Conservation (phyloP, 805 yeast species). For the Candida maesae region DNA sequence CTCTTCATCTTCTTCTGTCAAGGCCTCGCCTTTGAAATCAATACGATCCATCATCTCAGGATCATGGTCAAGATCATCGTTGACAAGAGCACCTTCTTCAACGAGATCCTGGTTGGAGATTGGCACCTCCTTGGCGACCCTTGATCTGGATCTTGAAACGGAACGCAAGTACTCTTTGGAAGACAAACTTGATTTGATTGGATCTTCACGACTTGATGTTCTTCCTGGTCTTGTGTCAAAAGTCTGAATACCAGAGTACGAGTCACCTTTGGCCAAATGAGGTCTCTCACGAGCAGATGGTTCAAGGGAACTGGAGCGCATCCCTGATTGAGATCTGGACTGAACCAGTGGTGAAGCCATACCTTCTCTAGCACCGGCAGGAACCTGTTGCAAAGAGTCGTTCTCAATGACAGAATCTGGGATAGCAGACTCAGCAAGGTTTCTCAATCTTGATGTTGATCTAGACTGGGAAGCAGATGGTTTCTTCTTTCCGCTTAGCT, state of each 20-base stretch:
- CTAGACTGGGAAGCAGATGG: constrained; percentile 5
- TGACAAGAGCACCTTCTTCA: constrained; percentile 51
- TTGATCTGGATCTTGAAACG: constrained; percentile 60
- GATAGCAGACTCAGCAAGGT: constrained; percentile 11
- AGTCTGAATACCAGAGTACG: constrained; percentile 55
- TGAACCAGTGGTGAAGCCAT: constrained; percentile 32
- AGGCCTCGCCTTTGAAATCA: constrained; percentile 9
- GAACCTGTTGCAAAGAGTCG: constrained; percentile 37
- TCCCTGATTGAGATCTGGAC: constrained; percentile 26
- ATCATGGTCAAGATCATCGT: constrained; percentile 38
- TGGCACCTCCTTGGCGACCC: constrained; percentile 36
- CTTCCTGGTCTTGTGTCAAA: constrained; percentile 32
- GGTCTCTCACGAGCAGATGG: constrained; percentile 32
- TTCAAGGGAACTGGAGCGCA: constrained; percentile 5
- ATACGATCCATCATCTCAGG: constrained; percentile 16
- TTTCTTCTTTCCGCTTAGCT: constrained; percentile 10
- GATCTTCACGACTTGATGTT: constrained; percentile 25
- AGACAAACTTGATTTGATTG: constrained; percentile 25
- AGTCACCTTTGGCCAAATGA: constrained; percentile 74
- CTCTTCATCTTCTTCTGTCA: constrained; percentile 17
- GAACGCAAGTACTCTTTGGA: constrained; percentile 53
- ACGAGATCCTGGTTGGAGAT: constrained; percentile 41
- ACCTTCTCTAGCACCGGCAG: constrained; percentile 45
- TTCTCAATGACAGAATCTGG: constrained; percentile 36
- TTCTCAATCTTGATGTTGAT: constrained; percentile 20